Percentiles rank a stretch among this genome's conserved stretches.
Evolutionary conservation across 2,329 filamentous ascomycete species (phyloP).

Genomic region (Trichoderma semiorbis): DNA sequence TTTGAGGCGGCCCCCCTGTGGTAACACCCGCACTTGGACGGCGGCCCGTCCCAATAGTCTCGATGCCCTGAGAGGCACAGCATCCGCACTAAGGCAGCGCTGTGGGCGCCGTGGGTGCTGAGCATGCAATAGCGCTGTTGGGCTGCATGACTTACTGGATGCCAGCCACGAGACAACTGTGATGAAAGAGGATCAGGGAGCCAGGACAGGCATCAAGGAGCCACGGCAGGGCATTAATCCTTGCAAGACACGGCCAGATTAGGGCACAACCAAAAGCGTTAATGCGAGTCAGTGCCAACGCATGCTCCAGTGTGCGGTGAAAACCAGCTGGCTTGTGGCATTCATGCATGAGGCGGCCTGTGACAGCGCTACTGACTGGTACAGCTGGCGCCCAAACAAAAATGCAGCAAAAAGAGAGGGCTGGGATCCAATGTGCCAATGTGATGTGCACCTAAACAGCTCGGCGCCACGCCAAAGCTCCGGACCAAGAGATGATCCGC

Average conservation of each 20-base stretch:
- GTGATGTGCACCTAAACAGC: not conserved
- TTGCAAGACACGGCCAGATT: not conserved
- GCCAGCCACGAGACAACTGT: constrained; percentile 5
- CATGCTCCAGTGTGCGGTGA: constrained; percentile 7
- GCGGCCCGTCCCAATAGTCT: not conserved
- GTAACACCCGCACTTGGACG: not conserved
- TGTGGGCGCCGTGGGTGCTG: not conserved
- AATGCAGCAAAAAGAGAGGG: not conserved
- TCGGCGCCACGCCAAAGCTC: not conserved
- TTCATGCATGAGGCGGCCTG: constrained; percentile 14
- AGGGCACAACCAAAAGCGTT: constrained; percentile 1
- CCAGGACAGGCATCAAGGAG: not conserved
- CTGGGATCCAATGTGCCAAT: not conserved
- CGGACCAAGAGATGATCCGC: constrained; percentile 21
- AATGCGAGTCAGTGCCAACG: constrained; percentile 12
- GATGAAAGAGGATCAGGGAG: not conserved
- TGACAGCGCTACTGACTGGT: not conserved
- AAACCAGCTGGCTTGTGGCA: constrained; percentile 8
- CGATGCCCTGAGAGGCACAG: not conserved
- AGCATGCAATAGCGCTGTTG: not conserved
- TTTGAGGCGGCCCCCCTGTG: not conserved
- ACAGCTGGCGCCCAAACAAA: constrained; percentile 11
- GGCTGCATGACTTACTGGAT: constrained; percentile 4
- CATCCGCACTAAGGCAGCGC: not conserved
- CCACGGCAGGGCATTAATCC: not conserved